Evolutionary conservation across 768 basidiomycete genomes (phyloP).

Genomic region (Mycena leptocephala): DNA sequence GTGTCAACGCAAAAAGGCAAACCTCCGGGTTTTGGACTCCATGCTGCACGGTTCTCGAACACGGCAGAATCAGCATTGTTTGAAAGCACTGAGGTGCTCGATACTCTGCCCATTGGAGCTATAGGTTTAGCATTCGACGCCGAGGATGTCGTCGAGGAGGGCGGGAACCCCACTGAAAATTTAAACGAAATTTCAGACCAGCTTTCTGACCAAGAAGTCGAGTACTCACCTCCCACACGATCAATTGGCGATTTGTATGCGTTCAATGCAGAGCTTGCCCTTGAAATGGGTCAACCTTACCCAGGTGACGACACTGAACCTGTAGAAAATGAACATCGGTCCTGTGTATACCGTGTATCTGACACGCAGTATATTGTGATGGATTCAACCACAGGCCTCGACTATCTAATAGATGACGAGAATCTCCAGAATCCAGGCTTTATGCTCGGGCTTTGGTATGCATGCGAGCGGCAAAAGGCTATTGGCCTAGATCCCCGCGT

Average conservation of each 20-base stretch:
- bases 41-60: background rate
- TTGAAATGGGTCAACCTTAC: too few species aligned
- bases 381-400: background rate
- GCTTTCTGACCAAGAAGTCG: background rate
- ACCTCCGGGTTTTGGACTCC: background rate
- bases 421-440: background rate
- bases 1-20: background rate
- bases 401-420: background rate
- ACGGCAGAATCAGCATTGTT: background rate
- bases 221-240: background rate
- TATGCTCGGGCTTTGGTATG: background rate
- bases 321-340: background rate
- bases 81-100: background rate
- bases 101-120: background rate
- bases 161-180: background rate
- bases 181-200: background rate
- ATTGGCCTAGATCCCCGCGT: background rate
- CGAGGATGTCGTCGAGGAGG: too few species aligned
- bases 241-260: background rate
- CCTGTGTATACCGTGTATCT: background rate
- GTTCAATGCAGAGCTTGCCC: background rate
- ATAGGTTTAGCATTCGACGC: background rate
- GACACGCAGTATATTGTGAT: background rate
- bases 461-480: background rate
- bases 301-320: background rate